Evolutionary conservation across 345 rosid species (phyloP).

Genomic region (Eucalyptus caleyi): DNA sequence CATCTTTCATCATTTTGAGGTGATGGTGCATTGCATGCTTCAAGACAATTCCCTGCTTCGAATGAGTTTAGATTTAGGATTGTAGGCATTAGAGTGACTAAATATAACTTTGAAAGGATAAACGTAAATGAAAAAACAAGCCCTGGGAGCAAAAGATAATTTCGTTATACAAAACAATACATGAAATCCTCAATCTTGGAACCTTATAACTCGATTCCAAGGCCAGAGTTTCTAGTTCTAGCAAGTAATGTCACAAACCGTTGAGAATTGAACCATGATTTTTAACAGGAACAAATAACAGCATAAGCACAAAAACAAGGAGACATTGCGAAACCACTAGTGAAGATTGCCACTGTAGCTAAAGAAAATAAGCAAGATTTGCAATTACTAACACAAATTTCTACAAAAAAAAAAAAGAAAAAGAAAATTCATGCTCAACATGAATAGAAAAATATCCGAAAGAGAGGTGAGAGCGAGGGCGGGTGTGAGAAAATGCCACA

Average conservation of each 20-base stretch:
- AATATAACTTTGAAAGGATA: not conserved
- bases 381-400: too few relatives aligned
- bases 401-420: too few relatives aligned
- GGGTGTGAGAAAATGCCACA: too few relatives aligned
- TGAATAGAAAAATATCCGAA: too few relatives aligned
- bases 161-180: not conserved
- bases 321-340: accelerated
- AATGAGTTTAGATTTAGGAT: not conserved
- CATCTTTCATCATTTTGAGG: not conserved
- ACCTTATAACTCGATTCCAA: not conserved
- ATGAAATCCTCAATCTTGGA: not conserved
- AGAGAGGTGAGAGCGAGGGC: too few relatives aligned
- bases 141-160: not conserved
- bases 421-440: too few relatives aligned
- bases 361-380: too few relatives aligned
- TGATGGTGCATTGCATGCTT: not conserved
- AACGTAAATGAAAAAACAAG: not conserved
- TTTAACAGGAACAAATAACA: too few relatives aligned
- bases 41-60: not conserved
- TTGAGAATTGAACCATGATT: not conserved
- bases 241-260: accelerated
- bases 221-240: too few relatives aligned
- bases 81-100: not conserved
- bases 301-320: not conserved
- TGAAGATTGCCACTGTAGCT: too few relatives aligned